These are phyloP conservation scores for Lasiosphaeriaceae sp. DNA, from an alignment of 495 filamentous ascomycete genomes.

Conservation along the genomic window DNA sequence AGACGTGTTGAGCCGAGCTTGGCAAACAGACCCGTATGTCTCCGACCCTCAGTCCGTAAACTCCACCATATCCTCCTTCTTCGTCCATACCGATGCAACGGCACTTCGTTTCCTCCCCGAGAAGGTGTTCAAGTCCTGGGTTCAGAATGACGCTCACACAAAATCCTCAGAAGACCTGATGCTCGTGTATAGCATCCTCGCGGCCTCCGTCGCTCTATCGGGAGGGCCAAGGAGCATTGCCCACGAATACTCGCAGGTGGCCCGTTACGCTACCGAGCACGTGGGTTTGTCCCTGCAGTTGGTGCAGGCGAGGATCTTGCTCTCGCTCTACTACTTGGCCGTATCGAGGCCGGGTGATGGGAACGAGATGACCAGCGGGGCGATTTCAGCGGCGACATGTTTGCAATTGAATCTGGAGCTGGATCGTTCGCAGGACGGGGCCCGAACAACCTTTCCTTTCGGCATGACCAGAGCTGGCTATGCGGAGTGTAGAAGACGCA, in stretches of 20 bases:
- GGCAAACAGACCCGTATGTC: constrained; percentile 63
- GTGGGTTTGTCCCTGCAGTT: constrained; percentile 55
- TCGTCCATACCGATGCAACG: constrained; percentile 20
- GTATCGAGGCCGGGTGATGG: constrained; percentile 48
- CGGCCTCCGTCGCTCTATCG: constrained; percentile 56
- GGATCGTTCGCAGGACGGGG: constrained; percentile 45
- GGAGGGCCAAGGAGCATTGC: constrained; percentile 44
- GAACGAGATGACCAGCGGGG: constrained; percentile 58
- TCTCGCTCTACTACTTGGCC: constrained; percentile 61
- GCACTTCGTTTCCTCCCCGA: constrained; percentile 47
- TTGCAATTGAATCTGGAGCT: constrained; percentile 60
- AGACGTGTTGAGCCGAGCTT: constrained; percentile 51
- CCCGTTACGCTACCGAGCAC: constrained; percentile 54
- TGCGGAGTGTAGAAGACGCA: constrained; percentile 62
- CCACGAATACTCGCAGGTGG: constrained; percentile 52
- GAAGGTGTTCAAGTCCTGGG: constrained; percentile 29
- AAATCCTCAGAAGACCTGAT: constrained; percentile 65
- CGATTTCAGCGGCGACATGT: constrained; percentile 53
- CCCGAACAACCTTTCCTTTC: constrained; percentile 47
- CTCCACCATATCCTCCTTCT: constrained; percentile 23
- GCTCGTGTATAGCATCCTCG: constrained; percentile 64
- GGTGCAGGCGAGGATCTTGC: constrained; percentile 58
- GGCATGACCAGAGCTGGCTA: constrained; percentile 54
- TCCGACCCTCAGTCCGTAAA: constrained; percentile 38
- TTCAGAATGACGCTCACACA: constrained; percentile 41